Conservation (phyloP, 2,329 filamentous ascomycete genomes). For the Kalmusia sp. region DNA sequence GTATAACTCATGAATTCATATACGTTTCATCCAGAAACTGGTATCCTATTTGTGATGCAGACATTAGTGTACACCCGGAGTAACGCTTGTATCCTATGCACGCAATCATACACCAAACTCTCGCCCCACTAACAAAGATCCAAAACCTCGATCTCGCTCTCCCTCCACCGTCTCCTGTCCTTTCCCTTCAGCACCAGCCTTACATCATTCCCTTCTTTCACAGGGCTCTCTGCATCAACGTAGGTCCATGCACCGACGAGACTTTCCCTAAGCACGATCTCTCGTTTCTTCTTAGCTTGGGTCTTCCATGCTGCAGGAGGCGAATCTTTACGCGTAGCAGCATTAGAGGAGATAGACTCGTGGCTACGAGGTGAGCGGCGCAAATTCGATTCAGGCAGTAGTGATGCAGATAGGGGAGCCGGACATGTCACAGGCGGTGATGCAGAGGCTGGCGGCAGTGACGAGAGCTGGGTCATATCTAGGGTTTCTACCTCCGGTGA, state of each 20-base stretch:
- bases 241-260: constrained; percentile 41
- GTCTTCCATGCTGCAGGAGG: constrained; percentile 40
- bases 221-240: constrained; percentile 32
- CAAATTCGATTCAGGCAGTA: constrained; percentile 4
- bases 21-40: not conserved
- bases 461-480: constrained; percentile 5
- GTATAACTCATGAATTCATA: not conserved
- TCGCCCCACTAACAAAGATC: constrained; percentile 31
- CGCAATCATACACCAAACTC: too few relatives aligned
- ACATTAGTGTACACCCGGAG: too few relatives aligned
- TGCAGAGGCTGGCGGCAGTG: constrained; percentile 11
- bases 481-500: constrained; percentile 17
- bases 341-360: constrained; percentile 12
- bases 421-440: not conserved
- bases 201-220: not conserved
- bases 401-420: not conserved
- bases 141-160: constrained; percentile 45
- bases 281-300: constrained; percentile 37
- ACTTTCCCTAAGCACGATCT: constrained; percentile 39
- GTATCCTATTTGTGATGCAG: constrained; percentile 1
- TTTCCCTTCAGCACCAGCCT: constrained; percentile 25
- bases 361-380: constrained; percentile 33
- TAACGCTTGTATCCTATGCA: too few relatives aligned
- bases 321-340: constrained; percentile 6
- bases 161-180: constrained; percentile 40